Conservation (phyloP, 192 early-diverging fungal genomes). For the Radiomyces spectabilis region DNA sequence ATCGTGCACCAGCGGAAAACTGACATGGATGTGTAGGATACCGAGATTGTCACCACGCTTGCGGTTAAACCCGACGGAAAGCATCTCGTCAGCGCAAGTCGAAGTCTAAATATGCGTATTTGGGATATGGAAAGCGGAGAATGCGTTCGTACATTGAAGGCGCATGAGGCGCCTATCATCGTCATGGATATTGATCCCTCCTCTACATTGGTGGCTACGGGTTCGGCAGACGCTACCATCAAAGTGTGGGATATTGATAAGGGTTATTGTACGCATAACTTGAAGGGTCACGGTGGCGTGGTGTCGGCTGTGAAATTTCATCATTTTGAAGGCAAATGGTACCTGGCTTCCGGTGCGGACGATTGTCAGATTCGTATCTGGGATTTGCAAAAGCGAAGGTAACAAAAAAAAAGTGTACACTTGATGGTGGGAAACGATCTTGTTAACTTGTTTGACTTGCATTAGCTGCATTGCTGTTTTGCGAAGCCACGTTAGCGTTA, state of each 20-base stretch:
- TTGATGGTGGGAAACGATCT: not conserved
- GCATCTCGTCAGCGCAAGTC: constrained; percentile 73
- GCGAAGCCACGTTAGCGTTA: constrained; percentile 82
- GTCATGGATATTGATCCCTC: constrained; percentile 86
- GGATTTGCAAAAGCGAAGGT: constrained; percentile 75
- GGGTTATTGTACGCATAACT: constrained; percentile 92
- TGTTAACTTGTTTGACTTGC: not conserved
- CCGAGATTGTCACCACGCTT: constrained; percentile 84
- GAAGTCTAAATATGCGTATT: constrained; percentile 69
- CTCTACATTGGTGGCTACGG: constrained; percentile 91
- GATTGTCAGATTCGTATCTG: constrained; percentile 88
- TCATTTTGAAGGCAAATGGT: constrained; percentile 43
- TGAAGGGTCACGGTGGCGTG: constrained; percentile 87
- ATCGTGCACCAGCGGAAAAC: not conserved
- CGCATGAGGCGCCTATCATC: constrained; percentile 89
- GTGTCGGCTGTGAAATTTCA: constrained; percentile 82
- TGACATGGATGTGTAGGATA: constrained; percentile 39
- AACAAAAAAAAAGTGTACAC: too few relatives aligned
- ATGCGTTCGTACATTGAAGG: constrained; percentile 65
- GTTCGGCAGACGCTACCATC: constrained; percentile 90
- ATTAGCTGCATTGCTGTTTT: constrained; percentile 63
- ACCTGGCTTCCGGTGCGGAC: constrained; percentile 84
- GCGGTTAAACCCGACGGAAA: constrained; percentile 72
- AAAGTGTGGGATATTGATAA: constrained; percentile 94
- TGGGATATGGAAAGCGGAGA: constrained; percentile 66